Base-by-base conservation (phyloP, 1,284 basidiomycete genomes). In the Ceratobasidium sp. region DNA sequence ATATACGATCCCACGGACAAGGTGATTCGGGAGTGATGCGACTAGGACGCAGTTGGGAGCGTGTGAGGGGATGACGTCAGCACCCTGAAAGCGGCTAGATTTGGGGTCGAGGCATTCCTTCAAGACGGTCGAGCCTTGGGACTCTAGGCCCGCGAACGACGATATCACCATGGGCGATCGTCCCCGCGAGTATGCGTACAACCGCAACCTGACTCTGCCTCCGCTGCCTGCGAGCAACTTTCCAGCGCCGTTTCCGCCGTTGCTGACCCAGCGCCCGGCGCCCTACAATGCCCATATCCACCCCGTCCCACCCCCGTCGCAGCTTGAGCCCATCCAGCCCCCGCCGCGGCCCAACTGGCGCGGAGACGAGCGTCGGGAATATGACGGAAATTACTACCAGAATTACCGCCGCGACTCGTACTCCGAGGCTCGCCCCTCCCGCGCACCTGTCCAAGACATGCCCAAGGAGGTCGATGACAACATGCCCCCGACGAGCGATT, bases 401-500 rank as follows among this genome's bases (percentile, higher is more conserved):
- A 13, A 22, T 27, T 2, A 27, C 55, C 68, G 68, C 22, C 47
- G 55, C 32, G 55, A 57, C 13, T 57, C 68, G 6, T 69, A 49
- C 45, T 49, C 62, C 34, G 62, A 65, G 20, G 38, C 58, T 32
- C 58, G 58, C 43, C 20, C 71, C 3, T 40, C 55, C 15, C 34
- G 54, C 57, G 34, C 40, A 17, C 43, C 45, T 35, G 65, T 58
- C 40, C 20, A 35, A 15, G 34, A 49, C 12, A 17, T 65, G 35
- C 42, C 55, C 40, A 60, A 38, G 20, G 72, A 73, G 22, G 43
- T 55, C 50, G 73, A 74, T 38, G 70, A 72, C 47, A 68, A 70
- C 40, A 88, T 90, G 88, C 88, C 88, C 3, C 84, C 87, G 12
- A 89, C 90, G 17, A 87, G 86, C 73, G 95, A 98, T 80, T 98